Evolutionary conservation across 2,329 filamentous ascomycete genomes (phyloP), one percentile per base, ranked within the genome.

Genomic region (Fulvia fulva): DNA sequence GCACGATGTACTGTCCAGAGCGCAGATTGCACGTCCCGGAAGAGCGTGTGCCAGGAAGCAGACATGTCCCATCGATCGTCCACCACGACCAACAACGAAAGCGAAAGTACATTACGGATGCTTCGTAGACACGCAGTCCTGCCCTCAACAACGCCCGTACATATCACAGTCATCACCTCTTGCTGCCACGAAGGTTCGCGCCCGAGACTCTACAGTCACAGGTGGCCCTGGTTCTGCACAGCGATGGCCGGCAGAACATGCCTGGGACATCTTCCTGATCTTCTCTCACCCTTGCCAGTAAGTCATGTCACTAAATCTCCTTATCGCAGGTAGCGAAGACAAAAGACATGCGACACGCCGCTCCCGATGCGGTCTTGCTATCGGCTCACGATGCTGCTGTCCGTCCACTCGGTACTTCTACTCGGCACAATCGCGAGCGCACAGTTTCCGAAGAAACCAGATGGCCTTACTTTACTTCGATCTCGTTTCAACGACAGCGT

Each of bases 371-470:
- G 32, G 4, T 4, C 8, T 14, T 4, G 32, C 14, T 6, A 37
- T 9, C 7, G 8, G 4, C 14, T 16, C 32, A 37, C 16, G 7
- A 37, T 16, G 32, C 14, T 16, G 16, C 32, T 37, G 8, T 37
- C 14, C 32, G 14, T 8, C 16, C 32, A 9, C 7, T 37, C 32
- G 6, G 34, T n/a, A 14, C 16, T 41, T 6, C 34, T 9, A 3
- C 16, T 16, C 16, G 16, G 44, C 44, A 25, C 25, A n/a, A 19
- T 46, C 11, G 25, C 44, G 3, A 22, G 8, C 19, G 44, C 44
- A 8, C 60, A 59, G 12, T 63, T 63, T 34, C 60, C 58, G 19
- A 32, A 58, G 23, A 50, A 53, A 22, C 60, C 62, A 23, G 41
- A 57, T 32, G 56, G 56, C 32, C 19, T 61, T 16, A 57, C 34